Base-by-base conservation (phyloP, 495 filamentous ascomycete genomes). In the Aspergillus asperescens region DNA sequence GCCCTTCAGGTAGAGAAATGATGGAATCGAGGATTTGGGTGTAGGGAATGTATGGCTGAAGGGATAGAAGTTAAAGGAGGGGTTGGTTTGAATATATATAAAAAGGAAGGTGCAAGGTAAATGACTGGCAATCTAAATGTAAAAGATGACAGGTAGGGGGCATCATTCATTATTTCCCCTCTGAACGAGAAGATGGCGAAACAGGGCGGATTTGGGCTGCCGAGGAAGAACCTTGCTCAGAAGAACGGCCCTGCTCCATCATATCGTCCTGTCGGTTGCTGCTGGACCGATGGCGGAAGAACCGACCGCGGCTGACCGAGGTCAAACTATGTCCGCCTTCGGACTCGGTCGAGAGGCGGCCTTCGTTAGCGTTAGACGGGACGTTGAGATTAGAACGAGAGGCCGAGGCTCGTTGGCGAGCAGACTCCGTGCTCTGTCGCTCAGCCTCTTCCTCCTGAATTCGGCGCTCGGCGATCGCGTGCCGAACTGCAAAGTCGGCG, bases 381-480 rank as follows among this genome's bases (percentile, higher is more conserved):
- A 57, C 59, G 19, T 56, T 67, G 24, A 66, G 37, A 23, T 66
- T 65, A 7, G 68, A 67, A 16, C 66, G 60, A 15, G 45, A 35
- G 1, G 18, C 12, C 6, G 24, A 24, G 13, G 32, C 28, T 49
- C 24, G 28, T 9, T 47, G 44, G 9, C 58, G 46, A 15, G 65
- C 62, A 4, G 64, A 64, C 2, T 54, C 53, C 10, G 57, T 61
- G 46, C 64, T 71, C n/a, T 49, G 54, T 5, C 64, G 65, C 16
- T 72, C 69, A 15, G 48, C 48, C 40, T 66, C 71, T 44, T 71
- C 72, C 55, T 77, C 73, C 24, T 72, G 64, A 37, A 77, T 74
- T 45, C 74, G 74, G 13, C 71, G 71, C 40, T 72, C 71, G 9
- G 65, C 60, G 3, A 69, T 56, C 28, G 66, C 46, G 2, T 57